Evolutionary conservation across 169 alveolate species (phyloP).

Genomic region (Prorocentrum cordatum): DNA sequence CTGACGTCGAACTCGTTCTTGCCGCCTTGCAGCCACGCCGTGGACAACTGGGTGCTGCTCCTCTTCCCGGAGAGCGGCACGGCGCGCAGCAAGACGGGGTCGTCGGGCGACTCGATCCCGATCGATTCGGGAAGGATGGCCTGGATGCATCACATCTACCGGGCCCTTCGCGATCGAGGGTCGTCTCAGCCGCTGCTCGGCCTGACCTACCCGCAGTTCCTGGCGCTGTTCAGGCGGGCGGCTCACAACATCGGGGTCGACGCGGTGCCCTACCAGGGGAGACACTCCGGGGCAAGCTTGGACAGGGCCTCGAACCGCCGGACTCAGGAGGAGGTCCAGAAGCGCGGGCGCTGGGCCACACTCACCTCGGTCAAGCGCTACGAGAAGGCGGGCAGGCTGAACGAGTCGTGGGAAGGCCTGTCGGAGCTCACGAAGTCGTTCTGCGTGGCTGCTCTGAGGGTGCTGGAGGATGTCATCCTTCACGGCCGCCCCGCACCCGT

Average conservation of each 20-base stretch:
- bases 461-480: no score
- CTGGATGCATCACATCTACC: background rate
- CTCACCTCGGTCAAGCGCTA: background rate
- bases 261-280: constrained; percentile 16
- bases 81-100: background rate
- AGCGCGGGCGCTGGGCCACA: background rate
- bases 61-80: background rate
- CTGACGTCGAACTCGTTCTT: background rate
- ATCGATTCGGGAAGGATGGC: background rate
- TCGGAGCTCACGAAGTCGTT: no score
- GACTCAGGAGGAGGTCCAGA: background rate
- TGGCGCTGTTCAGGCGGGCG: background rate
- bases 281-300: constrained; percentile 9
- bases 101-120: background rate
- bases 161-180: background rate
- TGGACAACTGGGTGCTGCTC: background rate
- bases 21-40: background rate
- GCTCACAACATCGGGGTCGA: background rate
- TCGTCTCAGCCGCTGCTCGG: background rate
- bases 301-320: background rate
- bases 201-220: constrained; percentile 3
- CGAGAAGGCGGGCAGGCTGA: constrained; percentile 32
- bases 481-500: no score
- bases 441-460: no score
- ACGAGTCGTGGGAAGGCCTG: constrained; percentile 5